These are phyloP conservation scores for Sugiyamaella lignohabitans DNA, from an alignment of 805 yeast species.

Conservation along the genomic window DNA sequence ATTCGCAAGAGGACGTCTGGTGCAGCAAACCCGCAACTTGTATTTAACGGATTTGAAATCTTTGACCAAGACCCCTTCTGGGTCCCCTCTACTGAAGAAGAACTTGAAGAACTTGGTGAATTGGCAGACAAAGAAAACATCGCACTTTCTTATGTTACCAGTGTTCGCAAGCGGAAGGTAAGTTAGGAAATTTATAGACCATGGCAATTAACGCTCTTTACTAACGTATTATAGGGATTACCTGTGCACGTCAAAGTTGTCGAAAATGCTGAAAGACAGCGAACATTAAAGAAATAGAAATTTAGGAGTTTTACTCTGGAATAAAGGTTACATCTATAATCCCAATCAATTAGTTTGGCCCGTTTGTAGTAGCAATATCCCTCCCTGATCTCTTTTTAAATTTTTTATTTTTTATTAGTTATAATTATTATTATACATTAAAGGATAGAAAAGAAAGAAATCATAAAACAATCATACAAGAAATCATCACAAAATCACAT, in stretches of 20 bases:
- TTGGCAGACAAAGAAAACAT: constrained; percentile 86
- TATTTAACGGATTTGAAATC: constrained; percentile 80
- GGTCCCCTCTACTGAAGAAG: constrained; percentile 98
- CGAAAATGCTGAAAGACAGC: constrained; percentile 87
- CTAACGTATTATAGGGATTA: constrained; percentile 44
- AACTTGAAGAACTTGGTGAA: constrained; percentile 87
- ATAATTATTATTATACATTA: not conserved
- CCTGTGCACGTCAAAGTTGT: constrained; percentile 86
- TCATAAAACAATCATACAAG: not conserved
- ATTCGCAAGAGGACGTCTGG: constrained; percentile 91
- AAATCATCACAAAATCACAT: constrained; percentile 1
- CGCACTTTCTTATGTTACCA: constrained; percentile 81
- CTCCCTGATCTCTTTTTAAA: no score
- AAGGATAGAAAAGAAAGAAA: not conserved
- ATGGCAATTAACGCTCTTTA: not conserved
- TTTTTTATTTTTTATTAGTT: no score
- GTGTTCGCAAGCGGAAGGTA: constrained; percentile 64
- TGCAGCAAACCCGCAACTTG: constrained; percentile 93
- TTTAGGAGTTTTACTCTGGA: no score
- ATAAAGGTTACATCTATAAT: no score
- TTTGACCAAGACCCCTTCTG: constrained; percentile 94
- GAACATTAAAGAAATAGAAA: constrained; percentile 46
- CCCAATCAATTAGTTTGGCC: no score
- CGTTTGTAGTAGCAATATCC: no score
- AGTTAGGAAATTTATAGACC: constrained; percentile 3